Conservation (phyloP, 2,329 filamentous ascomycete species). For the Coleophoma crateriformis region DNA sequence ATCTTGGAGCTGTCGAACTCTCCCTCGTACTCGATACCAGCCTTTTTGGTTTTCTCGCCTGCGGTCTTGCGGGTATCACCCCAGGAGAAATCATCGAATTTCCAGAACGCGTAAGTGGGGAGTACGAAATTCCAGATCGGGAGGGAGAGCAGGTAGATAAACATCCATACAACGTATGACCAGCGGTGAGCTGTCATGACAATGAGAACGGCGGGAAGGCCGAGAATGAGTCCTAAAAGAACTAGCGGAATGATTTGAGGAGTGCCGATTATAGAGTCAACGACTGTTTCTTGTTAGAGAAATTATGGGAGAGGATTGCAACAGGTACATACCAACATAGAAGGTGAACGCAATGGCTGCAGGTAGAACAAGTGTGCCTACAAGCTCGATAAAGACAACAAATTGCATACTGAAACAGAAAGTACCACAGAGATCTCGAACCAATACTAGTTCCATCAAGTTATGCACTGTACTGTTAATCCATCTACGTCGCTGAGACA, state of each 20-base stretch:
- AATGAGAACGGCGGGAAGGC: conserved; percentile 87
- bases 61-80: conserved; percentile 95
- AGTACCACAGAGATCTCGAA: conserved; percentile 92
- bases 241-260: conserved; percentile 88
- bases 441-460: conserved; percentile 92
- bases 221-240: conserved; percentile 83
- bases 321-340: conserved; percentile 71
- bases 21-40: conserved; percentile 80
- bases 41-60: conserved; percentile 84
- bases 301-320: background rate
- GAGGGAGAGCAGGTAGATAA: conserved; percentile 88
- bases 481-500: conserved; percentile 95
- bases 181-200: conserved; percentile 88
- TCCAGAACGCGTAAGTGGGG: conserved; percentile 94
- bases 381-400: conserved; percentile 88
- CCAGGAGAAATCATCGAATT: conserved; percentile 99
- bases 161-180: conserved; percentile 94
- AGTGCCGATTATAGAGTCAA: conserved; percentile 75
- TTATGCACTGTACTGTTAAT: conserved; percentile 99
- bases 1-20: conserved; percentile 99
- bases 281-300: conserved; percentile 45
- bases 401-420: conserved; percentile 99
- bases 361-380: conserved; percentile 90
- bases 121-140: conserved; percentile 98
- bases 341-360: conserved; percentile 96